Evolutionary conservation across 2,329 filamentous ascomycete genomes (phyloP).

Genomic region (Colletotrichum neosansevieriae): DNA sequence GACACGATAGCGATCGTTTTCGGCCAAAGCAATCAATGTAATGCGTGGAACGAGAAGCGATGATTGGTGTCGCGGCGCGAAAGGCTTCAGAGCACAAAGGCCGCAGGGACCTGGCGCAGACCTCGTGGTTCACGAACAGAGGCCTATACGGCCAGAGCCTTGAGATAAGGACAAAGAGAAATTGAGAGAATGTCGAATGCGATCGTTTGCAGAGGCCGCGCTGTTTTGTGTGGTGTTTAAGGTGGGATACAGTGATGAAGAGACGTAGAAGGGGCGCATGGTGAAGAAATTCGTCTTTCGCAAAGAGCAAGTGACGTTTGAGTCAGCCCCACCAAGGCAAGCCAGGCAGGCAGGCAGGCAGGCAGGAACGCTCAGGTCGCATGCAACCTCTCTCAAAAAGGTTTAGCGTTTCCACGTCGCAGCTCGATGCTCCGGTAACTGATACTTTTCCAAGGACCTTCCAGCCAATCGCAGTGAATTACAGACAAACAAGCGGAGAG

Average conservation of each 20-base stretch:
- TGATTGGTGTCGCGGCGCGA: constrained; percentile 11
- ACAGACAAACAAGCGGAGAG: neutral
- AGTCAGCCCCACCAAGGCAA: constrained; percentile 34
- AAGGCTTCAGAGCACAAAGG: constrained; percentile 24
- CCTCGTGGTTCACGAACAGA: constrained; percentile 21
- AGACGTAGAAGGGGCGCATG: neutral
- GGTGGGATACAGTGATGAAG: constrained; percentile 4
- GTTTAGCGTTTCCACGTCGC: constrained; percentile 15
- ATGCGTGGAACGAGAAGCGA: constrained; percentile 9
- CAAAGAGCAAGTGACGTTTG: constrained; percentile 42
- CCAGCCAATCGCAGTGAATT: constrained; percentile 6
- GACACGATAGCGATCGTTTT: neutral
- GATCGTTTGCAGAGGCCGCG: neutral
- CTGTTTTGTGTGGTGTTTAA: constrained; percentile 12
- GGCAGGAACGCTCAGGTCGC: constrained; percentile 33
- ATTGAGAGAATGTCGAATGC: neutral
- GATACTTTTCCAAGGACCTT: constrained; percentile 13
- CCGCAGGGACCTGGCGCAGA: constrained; percentile 16
- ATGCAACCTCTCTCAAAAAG: constrained; percentile 25
- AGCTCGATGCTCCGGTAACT: constrained; percentile 14
- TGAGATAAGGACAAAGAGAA: constrained; percentile 6
- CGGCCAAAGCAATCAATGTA: neutral
- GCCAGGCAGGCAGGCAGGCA: constrained; percentile 28
- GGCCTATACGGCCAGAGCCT: neutral
- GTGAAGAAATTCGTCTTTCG: constrained; percentile 39